Conservation (phyloP, 306 rosid species). For the Fagus sylvatica region DNA sequence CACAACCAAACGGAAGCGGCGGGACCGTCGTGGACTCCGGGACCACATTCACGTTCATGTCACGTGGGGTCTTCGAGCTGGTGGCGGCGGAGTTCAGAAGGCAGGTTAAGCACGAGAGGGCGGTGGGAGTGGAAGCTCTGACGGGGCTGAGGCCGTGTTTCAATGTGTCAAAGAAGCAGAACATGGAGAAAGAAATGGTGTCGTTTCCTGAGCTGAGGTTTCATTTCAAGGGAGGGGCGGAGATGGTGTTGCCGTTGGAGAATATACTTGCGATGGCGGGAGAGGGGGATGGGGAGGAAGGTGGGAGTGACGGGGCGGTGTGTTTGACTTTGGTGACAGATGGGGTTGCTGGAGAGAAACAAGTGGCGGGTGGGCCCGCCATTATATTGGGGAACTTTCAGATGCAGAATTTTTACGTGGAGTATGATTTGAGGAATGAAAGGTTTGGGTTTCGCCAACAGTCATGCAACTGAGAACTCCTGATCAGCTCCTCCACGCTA, state of each 20-base stretch:
- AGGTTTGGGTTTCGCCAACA: constrained; percentile 1
- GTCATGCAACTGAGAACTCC: not conserved
- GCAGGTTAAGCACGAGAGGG: not conserved
- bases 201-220: constrained; percentile 3
- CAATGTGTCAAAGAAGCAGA: not conserved
- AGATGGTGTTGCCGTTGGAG: constrained; percentile 2
- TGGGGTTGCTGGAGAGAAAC: not conserved
- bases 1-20: not conserved
- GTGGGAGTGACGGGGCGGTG: not conserved
- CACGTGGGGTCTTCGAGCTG: not conserved
- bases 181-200: not conserved
- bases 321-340: constrained; percentile 9
- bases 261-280: not conserved
- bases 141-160: constrained; percentile 7
- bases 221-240: constrained; percentile 11
- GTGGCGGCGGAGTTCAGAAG: not conserved
- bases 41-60: constrained; percentile 14
- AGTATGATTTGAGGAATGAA: not conserved
- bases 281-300: not conserved
- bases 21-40: constrained; percentile 11
- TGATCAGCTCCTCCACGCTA: too few species aligned
- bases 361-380: not conserved
- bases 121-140: not conserved
- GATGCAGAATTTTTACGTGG: constrained; percentile 14
- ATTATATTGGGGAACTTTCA: constrained; percentile 6